phyloP scores from a whole-genome alignment of 257 asterid genomes.

The Ajuga chamaepitys region DNA sequence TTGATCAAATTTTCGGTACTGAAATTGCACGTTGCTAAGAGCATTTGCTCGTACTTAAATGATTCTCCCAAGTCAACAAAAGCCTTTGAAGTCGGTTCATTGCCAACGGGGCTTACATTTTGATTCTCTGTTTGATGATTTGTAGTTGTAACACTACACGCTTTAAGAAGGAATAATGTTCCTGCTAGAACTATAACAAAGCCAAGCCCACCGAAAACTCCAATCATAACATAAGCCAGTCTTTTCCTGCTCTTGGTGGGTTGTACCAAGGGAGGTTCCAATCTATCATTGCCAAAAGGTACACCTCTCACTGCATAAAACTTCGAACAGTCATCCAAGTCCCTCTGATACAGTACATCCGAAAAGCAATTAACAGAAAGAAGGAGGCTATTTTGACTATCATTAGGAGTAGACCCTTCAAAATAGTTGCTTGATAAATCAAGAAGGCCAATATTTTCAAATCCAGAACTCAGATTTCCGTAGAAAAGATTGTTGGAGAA shows the following conservation, averaged over 20 bases:
- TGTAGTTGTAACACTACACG: neutral
- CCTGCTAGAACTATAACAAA: constrained; percentile 30
- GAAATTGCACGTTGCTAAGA: constrained; percentile 46
- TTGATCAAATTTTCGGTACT: constrained; percentile 40
- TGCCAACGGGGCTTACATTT: constrained; percentile 10
- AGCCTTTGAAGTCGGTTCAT: constrained; percentile 14
- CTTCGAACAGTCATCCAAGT: constrained; percentile 19
- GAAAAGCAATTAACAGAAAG: constrained; percentile 40
- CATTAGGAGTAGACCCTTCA: constrained; percentile 32
- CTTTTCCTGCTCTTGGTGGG: neutral
- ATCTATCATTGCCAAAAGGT: neutral
- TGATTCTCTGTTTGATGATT: constrained; percentile 8
- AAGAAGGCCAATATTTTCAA: constrained; percentile 9
- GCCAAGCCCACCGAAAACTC: constrained; percentile 56
- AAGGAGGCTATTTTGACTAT: neutral
- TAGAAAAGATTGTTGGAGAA: constrained; percentile 53
- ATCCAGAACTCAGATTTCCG: constrained; percentile 34
- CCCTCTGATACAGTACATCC: constrained; percentile 28
- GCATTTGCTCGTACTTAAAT: constrained; percentile 44
- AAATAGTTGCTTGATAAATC: constrained; percentile 59
- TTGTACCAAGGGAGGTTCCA: neutral
- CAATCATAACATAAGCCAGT: constrained; percentile 34
- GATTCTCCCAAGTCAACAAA: constrained; percentile 31
- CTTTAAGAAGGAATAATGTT: constrained; percentile 20
- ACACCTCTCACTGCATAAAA: constrained; percentile 37